phyloP scores from a whole-genome alignment of 1,139 yeast species.

The Suhomyces bolitotheri region DNA sequence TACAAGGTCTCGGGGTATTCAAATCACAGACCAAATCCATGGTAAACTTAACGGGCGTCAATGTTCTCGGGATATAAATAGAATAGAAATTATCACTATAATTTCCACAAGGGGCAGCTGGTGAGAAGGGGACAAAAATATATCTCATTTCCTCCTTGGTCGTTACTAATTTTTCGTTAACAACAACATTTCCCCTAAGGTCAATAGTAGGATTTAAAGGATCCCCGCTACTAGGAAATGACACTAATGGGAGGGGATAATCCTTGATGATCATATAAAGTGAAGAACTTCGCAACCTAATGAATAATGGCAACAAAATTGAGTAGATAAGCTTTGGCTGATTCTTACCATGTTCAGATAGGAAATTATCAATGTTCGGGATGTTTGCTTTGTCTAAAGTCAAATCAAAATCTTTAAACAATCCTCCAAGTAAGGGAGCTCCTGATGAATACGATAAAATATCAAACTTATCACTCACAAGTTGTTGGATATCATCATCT shows the following conservation, averaged over 20 bases:
- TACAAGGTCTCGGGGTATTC: constrained; percentile 40
- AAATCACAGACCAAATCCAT: constrained; percentile 37
- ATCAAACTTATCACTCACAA: constrained; percentile 35
- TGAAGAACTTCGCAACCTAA: constrained; percentile 33
- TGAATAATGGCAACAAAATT: constrained; percentile 38
- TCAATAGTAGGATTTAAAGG: constrained; percentile 30
- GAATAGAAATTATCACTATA: constrained; percentile 40
- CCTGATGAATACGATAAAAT: constrained; percentile 40
- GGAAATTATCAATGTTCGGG: constrained; percentile 37
- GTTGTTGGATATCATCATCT: constrained; percentile 31
- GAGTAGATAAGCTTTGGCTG: constrained; percentile 46
- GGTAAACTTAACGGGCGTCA: constrained; percentile 47
- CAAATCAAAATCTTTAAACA: constrained; percentile 35
- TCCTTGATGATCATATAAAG: constrained; percentile 39
- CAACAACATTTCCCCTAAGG: constrained; percentile 39
- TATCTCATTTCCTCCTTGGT: constrained; percentile 45
- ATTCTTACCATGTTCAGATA: constrained; percentile 38
- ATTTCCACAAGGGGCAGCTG: constrained; percentile 28
- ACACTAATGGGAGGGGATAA: constrained; percentile 44
- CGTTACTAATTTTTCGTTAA: constrained; percentile 42
- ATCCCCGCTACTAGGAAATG: constrained; percentile 38
- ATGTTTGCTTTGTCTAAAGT: constrained; percentile 30
- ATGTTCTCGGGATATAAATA: constrained; percentile 42
- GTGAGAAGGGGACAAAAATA: constrained; percentile 48
- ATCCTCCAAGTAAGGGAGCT: constrained; percentile 35